Evolutionary conservation across 192 early-diverging fungal species (phyloP).

Genomic region (Dissophora globulifera): DNA sequence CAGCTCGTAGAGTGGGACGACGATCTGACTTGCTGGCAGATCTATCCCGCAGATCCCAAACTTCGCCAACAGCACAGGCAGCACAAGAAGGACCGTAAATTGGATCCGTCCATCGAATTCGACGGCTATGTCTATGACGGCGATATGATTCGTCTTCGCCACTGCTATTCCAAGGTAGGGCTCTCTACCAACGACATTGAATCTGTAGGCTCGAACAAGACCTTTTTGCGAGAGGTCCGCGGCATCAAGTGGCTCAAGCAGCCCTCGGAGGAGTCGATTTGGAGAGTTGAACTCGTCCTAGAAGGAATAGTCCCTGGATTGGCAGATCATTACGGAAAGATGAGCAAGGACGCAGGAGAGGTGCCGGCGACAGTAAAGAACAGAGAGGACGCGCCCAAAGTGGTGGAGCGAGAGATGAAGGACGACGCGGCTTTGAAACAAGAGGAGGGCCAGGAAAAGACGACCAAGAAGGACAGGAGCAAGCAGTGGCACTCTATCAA

Average conservation of each 20-base stretch:
- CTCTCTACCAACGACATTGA: constrained; percentile 33
- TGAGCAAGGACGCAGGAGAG: neutral
- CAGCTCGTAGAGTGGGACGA: constrained; percentile 53
- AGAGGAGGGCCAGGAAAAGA: neutral
- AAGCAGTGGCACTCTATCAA: constrained; percentile 54
- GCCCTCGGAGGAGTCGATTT: constrained; percentile 27
- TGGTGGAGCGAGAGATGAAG: constrained; percentile 4
- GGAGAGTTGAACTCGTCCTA: constrained; percentile 38
- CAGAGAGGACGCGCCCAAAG: constrained; percentile 2
- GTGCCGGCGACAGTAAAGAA: neutral
- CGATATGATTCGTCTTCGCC: constrained; percentile 34
- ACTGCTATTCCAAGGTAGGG: constrained; percentile 39
- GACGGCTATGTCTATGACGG: constrained; percentile 41
- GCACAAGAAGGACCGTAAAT: constrained; percentile 14
- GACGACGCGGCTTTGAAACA: neutral
- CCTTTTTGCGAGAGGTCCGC: constrained; percentile 29
- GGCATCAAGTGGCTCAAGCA: constrained; percentile 27
- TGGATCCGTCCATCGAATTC: constrained; percentile 18
- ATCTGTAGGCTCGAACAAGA: constrained; percentile 42
- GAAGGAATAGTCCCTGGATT: constrained; percentile 31
- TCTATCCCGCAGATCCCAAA: constrained; percentile 31
- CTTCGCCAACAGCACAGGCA: constrained; percentile 14
- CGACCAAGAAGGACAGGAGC: constrained; percentile 6
- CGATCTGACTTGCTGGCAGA: constrained; percentile 45
- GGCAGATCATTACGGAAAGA: constrained; percentile 27